Evolutionary conservation across 192 early-diverging fungal species (phyloP), one percentile per base, ranked within the genome.

Genomic region (Gryganskiella cystojenkinii): DNA sequence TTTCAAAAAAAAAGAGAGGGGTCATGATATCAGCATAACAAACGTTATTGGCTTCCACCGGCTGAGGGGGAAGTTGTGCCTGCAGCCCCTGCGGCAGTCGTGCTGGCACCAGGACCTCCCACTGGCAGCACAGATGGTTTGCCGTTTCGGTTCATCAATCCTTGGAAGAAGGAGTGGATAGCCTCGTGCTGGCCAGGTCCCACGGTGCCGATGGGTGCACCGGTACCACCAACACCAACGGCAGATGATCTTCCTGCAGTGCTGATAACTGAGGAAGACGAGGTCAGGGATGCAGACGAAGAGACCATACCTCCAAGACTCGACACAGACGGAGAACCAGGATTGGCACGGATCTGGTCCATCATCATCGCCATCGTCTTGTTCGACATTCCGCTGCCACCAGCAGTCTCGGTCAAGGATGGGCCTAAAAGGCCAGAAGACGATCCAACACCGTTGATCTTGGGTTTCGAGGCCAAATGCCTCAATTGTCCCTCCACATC

Each of bases 401-500:
- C 55, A 37, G n/a, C 55, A 25, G 20, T 17, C 6, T 63, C 67
- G 8, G 74, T 25, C 40, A 78, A 33, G 0, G 74, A 31, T 22
- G 74, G 74, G 35, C 74, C 74, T 34, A 76, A 56, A 46, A 69
- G 34, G 17, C 55, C 55, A 11, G 61, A 64, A 3, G 60, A 34
- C 46, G 44, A 49, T 33, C 46, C 57, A 34, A 25, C 58, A 30
- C 56, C 73, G 34, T 78, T 78, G 22, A 20, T 42, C 33, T 61
- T 64, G 15, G 73, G 25, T 56, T 78, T 78, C 22, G 65, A 64
- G 11, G 49, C 42, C n/a, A 65, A 49, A 4, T 56, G 28, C 63
- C 63, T 71, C 42, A 65, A 52, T 11, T 66, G 64, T 10, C 47
- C 56, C 24, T 70, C 66, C 11, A 82, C 43, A 62, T 71, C 68